Base-by-base conservation (phyloP, 805 yeast species). In the Candida patagonica region DNA sequence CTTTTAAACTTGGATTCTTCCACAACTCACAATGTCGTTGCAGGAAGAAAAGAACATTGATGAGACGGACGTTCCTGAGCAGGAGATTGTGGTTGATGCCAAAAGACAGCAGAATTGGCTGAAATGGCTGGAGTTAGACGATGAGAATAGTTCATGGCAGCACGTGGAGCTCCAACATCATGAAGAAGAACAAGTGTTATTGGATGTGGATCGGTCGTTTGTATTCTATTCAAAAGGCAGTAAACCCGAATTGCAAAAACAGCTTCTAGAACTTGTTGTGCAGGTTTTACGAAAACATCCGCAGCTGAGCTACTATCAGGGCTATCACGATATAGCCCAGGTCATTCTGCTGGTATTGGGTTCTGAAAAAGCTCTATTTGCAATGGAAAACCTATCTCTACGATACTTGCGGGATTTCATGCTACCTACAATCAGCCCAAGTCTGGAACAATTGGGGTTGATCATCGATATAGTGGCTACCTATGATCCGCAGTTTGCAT, bases 311-410 rank as follows among this genome's bases (percentile, higher is more conserved):
- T 89, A 89, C 59, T 89, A 87, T 57, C 98, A 89, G 60, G 98
- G 98, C 0, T 85, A 72, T 57, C 97, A 89, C 59, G 97, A 92
- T 52, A 66, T 92, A 16, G 87, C 85, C 1, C 69, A 83, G 26
- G 69, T 82, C 4, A 64, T 83, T 5, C 61, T 82, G 4, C 54
- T 80, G 13, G 73, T 80, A 1, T 74, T 76, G 42, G 57, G 60
- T 16, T 47, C 50, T 38, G 49, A 54, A 38, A 47, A 52, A 24
- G 60, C 62, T 15, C 44, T 43, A 12, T 42, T 53, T 23, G 50
- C 76, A 5, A 61, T 88, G 37, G 79, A 76, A 41, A 55, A 61
- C 23, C 62, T 86, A 35, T 68, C 92, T 0, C 48, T 81, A 6
- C 47, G 62, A 38, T 82, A 77, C 53, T 60, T 92, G 31, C 67